Evolutionary conservation across 768 basidiomycete species (phyloP), one percentile per base, ranked within the genome.

Genomic region (Suillus luteus): DNA sequence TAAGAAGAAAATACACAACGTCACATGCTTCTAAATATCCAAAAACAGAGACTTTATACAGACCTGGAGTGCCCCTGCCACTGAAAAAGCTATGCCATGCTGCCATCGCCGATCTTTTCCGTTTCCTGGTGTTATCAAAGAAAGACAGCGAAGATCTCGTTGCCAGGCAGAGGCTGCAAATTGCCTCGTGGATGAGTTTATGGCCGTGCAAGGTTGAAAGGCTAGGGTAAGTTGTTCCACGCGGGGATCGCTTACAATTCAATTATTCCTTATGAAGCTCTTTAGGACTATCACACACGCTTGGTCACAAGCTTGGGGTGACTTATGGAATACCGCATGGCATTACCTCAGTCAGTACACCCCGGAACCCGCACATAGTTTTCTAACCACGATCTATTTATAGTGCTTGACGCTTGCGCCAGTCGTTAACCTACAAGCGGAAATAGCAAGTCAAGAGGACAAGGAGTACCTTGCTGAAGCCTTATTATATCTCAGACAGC

Each of bases 131-230:
- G 0, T 72, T 76, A 60, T 86, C 85, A 31, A 90, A 87, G 71
- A 83, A 80, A 15, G 75, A 89, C 64, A 86, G 89, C 0, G 69
- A 74, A 33, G 79, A 85, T 64, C 65, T 92, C 41, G 82, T 80
- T n/a, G 73, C 79, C 60, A 84, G 92, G 17, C 89, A 91, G 68
- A 87, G 83, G 71, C 79, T 92, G 15, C 85, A 91, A 71, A 62
- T 92, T 48, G 91, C 90, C 2, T 83, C 89, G 1, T 92, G 90
- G 92, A 90, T 91, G 88, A 90, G 88, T 66, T 67, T 90, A 12
- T 92, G 88, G 89, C 90, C 90, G 0, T 74, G 81, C 49, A 86
- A 83, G 68, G 63, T 80, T 10, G 85, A 86, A 68, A 81, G 78
- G 68, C 86, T 86, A 68, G 80, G 81, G 88, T 86, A 67, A 62